Conservation (phyloP, 371 early-diverging fungal genomes). For the Saksenaea vasiformis region DNA sequence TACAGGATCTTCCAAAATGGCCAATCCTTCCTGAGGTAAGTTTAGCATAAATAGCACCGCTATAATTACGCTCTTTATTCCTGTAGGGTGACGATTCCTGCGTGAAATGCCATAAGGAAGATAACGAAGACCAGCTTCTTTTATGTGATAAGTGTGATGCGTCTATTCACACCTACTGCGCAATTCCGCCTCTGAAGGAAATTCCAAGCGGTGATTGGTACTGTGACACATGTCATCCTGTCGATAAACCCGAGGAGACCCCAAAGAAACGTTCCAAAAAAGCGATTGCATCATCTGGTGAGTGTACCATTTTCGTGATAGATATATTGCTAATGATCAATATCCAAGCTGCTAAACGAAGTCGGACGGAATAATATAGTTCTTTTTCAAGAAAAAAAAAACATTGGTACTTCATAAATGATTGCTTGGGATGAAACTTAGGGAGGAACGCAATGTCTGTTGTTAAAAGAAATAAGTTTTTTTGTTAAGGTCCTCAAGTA, state of each 20-base stretch:
- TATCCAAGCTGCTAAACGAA: background rate
- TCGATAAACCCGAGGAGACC: background rate
- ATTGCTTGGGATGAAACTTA: background rate
- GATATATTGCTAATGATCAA: background rate
- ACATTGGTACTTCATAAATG: background rate
- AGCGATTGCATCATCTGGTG: background rate
- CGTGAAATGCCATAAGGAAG: slow-evolving; percentile 45
- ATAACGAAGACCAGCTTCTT: slow-evolving; percentile 54
- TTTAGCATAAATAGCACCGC: background rate
- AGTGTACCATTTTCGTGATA: background rate
- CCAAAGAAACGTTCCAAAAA: background rate
- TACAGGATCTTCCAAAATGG: slow-evolving; percentile 47
- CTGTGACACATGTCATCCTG: slow-evolving; percentile 23
- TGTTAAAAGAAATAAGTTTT: too few relatives aligned
- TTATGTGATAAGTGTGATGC: slow-evolving; percentile 60
- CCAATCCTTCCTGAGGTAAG: slow-evolving; percentile 26
- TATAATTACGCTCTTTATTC: background rate
- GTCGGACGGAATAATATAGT: slow-evolving; percentile 1
- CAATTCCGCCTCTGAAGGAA: slow-evolving; percentile 43
- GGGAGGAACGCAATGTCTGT: background rate
- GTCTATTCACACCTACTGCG: slow-evolving; percentile 54
- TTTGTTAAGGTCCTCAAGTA: too few relatives aligned
- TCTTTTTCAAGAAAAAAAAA: background rate
- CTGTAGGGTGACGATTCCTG: slow-evolving; percentile 44
- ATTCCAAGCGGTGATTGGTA: slow-evolving; percentile 28